Conservation (phyloP, 305 asterid species). For the Fraxinus latifolia region DNA sequence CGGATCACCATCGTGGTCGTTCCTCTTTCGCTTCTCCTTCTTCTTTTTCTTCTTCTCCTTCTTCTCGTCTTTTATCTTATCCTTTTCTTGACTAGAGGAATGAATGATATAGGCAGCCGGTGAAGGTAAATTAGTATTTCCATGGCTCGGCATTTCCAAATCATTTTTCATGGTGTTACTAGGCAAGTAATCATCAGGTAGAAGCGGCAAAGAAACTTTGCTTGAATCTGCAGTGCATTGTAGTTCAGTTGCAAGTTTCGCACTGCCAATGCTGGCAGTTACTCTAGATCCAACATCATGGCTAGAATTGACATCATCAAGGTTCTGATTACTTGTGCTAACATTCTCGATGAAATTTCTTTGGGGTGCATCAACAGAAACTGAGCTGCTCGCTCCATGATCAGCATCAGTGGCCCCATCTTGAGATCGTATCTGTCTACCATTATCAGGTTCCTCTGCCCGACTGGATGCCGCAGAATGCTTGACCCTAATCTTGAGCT, state of each 20-base stretch:
- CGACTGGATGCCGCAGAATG: slow-evolving; percentile 62
- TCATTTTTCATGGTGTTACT: slow-evolving; percentile 29
- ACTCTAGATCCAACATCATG: slow-evolving; percentile 92
- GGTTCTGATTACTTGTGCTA: slow-evolving; percentile 61
- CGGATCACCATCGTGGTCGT: slow-evolving; percentile 47
- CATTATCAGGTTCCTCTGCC: slow-evolving; percentile 48
- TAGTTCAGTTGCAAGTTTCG: slow-evolving; percentile 59
- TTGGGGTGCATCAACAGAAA: slow-evolving; percentile 78
- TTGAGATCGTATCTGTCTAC: slow-evolving; percentile 38
- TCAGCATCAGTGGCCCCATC: slow-evolving; percentile 50
- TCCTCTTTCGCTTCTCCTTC: slow-evolving; percentile 61
- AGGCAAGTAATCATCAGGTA: slow-evolving; percentile 34
- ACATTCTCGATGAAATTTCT: slow-evolving; percentile 46
- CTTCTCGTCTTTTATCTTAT: slow-evolving; percentile 13
- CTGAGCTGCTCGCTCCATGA: slow-evolving; percentile 79
- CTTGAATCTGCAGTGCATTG: slow-evolving; percentile 97
- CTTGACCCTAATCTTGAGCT: slow-evolving; percentile 72
- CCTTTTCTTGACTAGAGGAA: slow-evolving; percentile 27
- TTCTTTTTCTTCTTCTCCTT: slow-evolving; percentile 39
- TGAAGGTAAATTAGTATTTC: slow-evolving; percentile 35
- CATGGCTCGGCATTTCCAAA: slow-evolving; percentile 35
- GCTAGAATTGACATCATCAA: slow-evolving; percentile 77
- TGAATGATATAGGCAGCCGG: slow-evolving; percentile 20
- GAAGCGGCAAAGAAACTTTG: slow-evolving; percentile 42
- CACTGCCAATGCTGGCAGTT: slow-evolving; percentile 92